A percentile compares a stretch with the other conserved stretches of the same genome.
Evolutionary conservation across 495 filamentous ascomycete genomes (phyloP).

Genomic region (Aspergillus nidulans): DNA sequence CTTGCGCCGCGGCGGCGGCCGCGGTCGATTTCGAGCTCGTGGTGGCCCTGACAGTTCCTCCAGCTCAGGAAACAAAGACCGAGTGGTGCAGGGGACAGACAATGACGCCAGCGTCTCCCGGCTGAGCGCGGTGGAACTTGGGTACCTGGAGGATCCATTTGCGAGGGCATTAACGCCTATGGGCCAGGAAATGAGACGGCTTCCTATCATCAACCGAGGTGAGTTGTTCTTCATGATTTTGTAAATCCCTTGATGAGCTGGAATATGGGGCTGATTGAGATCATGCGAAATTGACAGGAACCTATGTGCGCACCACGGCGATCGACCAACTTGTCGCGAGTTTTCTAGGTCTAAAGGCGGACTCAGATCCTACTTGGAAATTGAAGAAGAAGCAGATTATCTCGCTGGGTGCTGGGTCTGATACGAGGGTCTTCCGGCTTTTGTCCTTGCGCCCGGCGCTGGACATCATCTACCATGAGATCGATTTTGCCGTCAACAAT

Average conservation of each 20-base stretch:
- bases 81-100: slow-evolving; percentile 81
- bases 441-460: slow-evolving; percentile 37
- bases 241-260: not conserved
- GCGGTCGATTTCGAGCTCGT: slow-evolving; percentile 42
- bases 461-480: slow-evolving; percentile 75
- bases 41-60: slow-evolving; percentile 28
- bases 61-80: slow-evolving; percentile 35
- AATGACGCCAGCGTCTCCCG: slow-evolving; percentile 85
- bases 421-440: slow-evolving; percentile 76
- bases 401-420: slow-evolving; percentile 89
- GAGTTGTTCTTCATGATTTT: slow-evolving; percentile 12
- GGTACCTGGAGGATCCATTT: slow-evolving; percentile 81
- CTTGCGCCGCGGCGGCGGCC: slow-evolving; percentile 49
- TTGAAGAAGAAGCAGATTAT: slow-evolving; percentile 69
- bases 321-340: slow-evolving; percentile 72
- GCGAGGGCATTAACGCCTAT: slow-evolving; percentile 60
- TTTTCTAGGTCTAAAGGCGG: slow-evolving; percentile 52
- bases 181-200: slow-evolving; percentile 45
- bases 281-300: slow-evolving; percentile 49
- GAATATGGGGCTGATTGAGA: not conserved
- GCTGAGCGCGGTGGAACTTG: slow-evolving; percentile 80
- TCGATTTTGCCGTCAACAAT: slow-evolving; percentile 81
- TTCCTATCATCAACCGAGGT: slow-evolving; percentile 95
- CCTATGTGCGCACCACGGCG: slow-evolving; percentile 86
- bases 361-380: slow-evolving; percentile 9